Percentiles rank a stretch among this genome's conserved stretches.
Evolutionary conservation across 495 filamentous ascomycete genomes (phyloP).

Genomic region (Aspergillus sparsus): DNA sequence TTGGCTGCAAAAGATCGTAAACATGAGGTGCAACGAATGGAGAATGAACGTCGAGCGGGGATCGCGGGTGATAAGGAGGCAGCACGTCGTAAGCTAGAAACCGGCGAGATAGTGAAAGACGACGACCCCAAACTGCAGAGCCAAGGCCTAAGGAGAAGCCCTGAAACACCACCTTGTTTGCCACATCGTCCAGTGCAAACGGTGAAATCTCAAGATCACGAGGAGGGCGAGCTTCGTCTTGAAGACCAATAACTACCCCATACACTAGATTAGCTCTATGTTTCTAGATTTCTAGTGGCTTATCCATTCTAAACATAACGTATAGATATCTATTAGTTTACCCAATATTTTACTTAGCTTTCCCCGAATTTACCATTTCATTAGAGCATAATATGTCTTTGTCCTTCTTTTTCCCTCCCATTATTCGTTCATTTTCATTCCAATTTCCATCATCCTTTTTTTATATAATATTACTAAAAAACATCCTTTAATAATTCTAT

Average conservation of each 20-base stretch:
- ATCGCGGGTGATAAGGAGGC: slow-evolving; percentile 42
- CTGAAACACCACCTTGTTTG: background rate
- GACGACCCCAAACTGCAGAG: slow-evolving; percentile 1
- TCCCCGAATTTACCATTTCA: no score
- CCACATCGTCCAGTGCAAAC: background rate
- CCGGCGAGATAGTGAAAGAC: slow-evolving; percentile 22
- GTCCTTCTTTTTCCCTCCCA: no score
- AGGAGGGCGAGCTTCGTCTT: background rate
- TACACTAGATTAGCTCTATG: background rate
- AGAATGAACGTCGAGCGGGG: slow-evolving; percentile 49
- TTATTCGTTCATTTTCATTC: no score
- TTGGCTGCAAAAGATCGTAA: slow-evolving; percentile 58
- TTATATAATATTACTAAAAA: no score
- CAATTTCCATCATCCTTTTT: no score
- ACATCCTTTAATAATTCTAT: no score
- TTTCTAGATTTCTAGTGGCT: background rate
- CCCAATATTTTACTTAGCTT: no score
- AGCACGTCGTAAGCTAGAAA: slow-evolving; percentile 33
- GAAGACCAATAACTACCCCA: background rate
- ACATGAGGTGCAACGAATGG: slow-evolving; percentile 47
- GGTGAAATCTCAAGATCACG: background rate
- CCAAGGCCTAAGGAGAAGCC: background rate
- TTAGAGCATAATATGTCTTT: no score
- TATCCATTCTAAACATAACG: no score
- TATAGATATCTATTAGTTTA: no score